Base-by-base conservation (phyloP, 371 early-diverging fungal species). In the Rhizopus sp. region DNA sequence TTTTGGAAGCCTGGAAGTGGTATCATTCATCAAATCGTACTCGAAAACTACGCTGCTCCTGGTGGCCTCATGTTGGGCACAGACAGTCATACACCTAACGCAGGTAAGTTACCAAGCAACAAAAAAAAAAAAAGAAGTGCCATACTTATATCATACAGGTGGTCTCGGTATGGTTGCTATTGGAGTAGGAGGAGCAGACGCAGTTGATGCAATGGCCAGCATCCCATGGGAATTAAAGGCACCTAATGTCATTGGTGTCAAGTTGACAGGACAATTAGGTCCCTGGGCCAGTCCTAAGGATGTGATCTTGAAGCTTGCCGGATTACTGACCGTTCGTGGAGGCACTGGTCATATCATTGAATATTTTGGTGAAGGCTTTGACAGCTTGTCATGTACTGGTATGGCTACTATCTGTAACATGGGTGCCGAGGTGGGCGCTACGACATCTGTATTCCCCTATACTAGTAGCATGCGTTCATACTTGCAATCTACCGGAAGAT, bases 351-450 rank as follows among this genome's bases (percentile, higher is more conserved):
- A 88, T 63, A 93, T 93, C 54, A 84, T 94, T 64, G 96, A 95
- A 74, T 95, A 95, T 77, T 94, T 93, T 77, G 96, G 96, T 49
- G 81, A 87, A 47, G 94, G 94, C 62, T 87, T 92, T 32, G 87
- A 91, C 23, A 81, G 88, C 12, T 66, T 96, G 55, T 92, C 93
- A 5, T 91, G 92, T 82, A 96, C 96, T 33, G 96, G 94, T 59
- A 94, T 93, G 94, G 96, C 91, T 49, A 96, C 96, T 53, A 94
- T 96, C 62, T 93, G 93, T 78, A 95, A 95, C 74, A 94, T 94
- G 94, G 94, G 96, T 63, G 96, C 96, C 57, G 95, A 95, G 63
- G 78, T 96, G 39, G 96, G 96, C 44, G 96, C 96, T 40, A 96
- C 96, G 7, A 94, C 96, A 35, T 93, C 94, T 7, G 61, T 94